These are phyloP conservation scores for Breynia disticha DNA, from an alignment of 441 rosid genomes.

Conservation along the genomic window DNA sequence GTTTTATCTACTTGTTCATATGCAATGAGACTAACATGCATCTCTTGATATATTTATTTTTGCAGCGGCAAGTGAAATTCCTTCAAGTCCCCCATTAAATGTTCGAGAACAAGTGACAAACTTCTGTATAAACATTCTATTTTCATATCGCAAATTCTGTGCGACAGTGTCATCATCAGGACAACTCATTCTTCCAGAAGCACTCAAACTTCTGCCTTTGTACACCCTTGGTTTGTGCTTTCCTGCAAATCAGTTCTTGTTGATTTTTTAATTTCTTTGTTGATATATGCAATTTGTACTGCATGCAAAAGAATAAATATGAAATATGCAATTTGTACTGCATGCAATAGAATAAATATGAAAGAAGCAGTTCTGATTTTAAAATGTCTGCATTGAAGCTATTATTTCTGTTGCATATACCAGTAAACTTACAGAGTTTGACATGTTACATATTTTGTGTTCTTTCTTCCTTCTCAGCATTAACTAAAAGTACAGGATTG, in stretches of 20 bases:
- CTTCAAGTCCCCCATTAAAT: conserved; percentile 50
- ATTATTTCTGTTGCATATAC: background rate
- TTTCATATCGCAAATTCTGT: conserved; percentile 89
- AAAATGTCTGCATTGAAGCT: no score
- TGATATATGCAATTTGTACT: background rate
- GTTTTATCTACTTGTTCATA: no score
- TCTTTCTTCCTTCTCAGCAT: conserved; percentile 36
- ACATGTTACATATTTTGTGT: background rate
- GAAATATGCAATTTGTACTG: background rate
- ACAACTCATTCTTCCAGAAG: conserved; percentile 98
- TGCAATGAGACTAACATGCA: no score
- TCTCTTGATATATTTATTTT: conserved; percentile 8
- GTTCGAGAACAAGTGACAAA: conserved; percentile 79
- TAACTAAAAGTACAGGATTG: conserved; percentile 71
- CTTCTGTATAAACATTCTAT: conserved; percentile 64
- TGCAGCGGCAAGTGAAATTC: conserved; percentile 77
- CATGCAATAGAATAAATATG: no score
- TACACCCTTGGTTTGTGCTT: conserved; percentile 65
- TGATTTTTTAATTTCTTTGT: background rate
- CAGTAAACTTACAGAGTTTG: no score
- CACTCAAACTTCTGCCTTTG: conserved; percentile 92
- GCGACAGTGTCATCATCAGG: conserved; percentile 96
- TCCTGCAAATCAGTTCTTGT: conserved; percentile 7
- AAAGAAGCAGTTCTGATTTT: no score
- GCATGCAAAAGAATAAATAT: no score